These are phyloP conservation scores for Lactuca sativa DNA, from an alignment of 129 eudicot genomes.

Conservation along the genomic window DNA sequence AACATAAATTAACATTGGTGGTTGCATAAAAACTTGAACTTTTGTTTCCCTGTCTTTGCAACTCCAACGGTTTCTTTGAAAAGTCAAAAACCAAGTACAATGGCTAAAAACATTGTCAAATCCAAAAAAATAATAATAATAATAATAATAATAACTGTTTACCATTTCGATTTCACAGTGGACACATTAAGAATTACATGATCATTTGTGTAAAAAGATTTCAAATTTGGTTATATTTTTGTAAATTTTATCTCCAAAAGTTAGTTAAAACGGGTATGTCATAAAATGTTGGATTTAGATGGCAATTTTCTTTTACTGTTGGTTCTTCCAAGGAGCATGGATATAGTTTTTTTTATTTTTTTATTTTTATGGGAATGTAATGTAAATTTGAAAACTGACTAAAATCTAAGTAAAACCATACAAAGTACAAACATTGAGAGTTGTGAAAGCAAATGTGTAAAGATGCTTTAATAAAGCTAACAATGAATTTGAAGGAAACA, in stretches of 20 bases:
- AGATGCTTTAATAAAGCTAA: slow-evolving; percentile 34
- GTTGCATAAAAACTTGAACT: background rate
- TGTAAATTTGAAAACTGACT: slow-evolving; percentile 10
- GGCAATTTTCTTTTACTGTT: too few species aligned
- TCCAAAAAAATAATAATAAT: too few species aligned
- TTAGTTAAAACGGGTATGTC: too few species aligned
- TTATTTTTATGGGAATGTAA: background rate
- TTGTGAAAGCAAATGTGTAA: slow-evolving; percentile 33
- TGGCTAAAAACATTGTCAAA: background rate
- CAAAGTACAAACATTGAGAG: slow-evolving; percentile 32
- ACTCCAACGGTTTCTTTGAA: slow-evolving; percentile 2
- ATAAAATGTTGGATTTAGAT: too few species aligned
- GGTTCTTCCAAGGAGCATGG: background rate
- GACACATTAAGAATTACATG: too few species aligned
- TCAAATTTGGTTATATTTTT: background rate
- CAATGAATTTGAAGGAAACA: slow-evolving; percentile 17
- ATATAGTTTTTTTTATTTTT: too few species aligned
- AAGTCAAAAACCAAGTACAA: background rate
- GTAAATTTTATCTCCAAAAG: too few species aligned
- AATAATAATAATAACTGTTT: too few species aligned
- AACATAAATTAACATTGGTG: background rate
- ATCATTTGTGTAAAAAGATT: too few species aligned
- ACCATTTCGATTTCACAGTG: background rate
- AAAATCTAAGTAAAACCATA: slow-evolving; percentile 15
- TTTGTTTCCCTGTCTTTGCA: background rate